These are phyloP conservation scores for Nakataea oryzae DNA, from an alignment of 2,329 filamentous ascomycete species.

Conservation along the genomic window DNA sequence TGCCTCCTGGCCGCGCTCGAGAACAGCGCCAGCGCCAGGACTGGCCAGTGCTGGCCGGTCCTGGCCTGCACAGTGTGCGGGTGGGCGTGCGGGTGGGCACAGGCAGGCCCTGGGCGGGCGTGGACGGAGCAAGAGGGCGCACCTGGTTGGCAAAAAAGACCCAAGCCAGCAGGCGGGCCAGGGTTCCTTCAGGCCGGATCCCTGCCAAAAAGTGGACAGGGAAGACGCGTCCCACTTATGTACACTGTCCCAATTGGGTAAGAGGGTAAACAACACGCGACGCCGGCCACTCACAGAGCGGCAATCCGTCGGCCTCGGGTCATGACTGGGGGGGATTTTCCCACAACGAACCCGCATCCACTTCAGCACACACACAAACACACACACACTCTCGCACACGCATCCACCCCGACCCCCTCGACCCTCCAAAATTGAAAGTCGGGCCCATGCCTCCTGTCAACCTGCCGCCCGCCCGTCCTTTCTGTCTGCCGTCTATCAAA, in stretches of 20 bases:
- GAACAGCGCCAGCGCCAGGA: background rate
- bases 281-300: background rate
- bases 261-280: constrained; percentile 13
- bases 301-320: background rate
- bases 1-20: background rate
- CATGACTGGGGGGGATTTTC: background rate
- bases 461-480: background rate
- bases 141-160: background rate
- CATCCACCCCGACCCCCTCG: background rate
- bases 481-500: background rate
- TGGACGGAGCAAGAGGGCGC: background rate
- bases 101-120: background rate
- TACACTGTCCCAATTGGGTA: constrained; percentile 8
- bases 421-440: background rate
- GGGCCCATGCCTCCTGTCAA: background rate
- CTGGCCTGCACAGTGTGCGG: too few relatives aligned
- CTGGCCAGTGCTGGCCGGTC: background rate
- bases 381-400: background rate
- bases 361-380: background rate
- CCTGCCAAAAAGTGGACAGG: background rate
- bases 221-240: constrained; percentile 11
- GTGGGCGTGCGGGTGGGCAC: too few relatives aligned
- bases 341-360: background rate
- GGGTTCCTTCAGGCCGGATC: background rate
- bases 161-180: background rate